A percentile compares a stretch with the other conserved stretches of the same genome.
Conservation (phyloP, 1,284 basidiomycete species). For the Marasmius oreades region DNA sequence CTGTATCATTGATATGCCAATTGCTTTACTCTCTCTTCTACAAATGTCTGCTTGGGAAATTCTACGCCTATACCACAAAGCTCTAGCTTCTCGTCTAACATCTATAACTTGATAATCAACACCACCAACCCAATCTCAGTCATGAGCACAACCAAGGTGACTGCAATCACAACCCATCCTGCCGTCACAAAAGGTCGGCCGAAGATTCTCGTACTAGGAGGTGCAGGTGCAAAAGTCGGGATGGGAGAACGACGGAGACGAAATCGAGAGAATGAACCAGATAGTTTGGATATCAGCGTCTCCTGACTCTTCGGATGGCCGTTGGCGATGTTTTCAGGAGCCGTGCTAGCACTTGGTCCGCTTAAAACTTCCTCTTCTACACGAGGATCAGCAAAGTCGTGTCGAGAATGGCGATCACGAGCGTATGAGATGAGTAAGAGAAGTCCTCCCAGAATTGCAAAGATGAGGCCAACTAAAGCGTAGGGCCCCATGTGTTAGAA, state of each 20-base stretch:
- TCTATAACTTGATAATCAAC: constrained; percentile 39
- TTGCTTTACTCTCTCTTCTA: too few relatives aligned
- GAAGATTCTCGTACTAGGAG: constrained; percentile 59
- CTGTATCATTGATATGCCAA: too few relatives aligned
- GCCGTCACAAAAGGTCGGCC: constrained; percentile 80
- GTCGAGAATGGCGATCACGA: constrained; percentile 61
- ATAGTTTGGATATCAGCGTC: not conserved
- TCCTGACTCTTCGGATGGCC: not conserved
- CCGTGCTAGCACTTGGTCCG: not conserved
- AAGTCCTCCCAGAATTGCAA: constrained; percentile 60
- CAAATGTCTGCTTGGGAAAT: too few relatives aligned
- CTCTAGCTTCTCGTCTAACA: too few relatives aligned
- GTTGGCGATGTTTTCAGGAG: constrained; percentile 1
- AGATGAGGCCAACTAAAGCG: constrained; percentile 64
- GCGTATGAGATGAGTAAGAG: constrained; percentile 59
- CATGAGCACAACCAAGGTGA: constrained; percentile 57
- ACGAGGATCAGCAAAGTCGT: constrained; percentile 69
- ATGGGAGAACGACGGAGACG: not conserved
- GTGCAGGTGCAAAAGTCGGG: constrained; percentile 37
- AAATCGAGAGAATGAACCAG: not conserved
- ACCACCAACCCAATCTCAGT: constrained; percentile 66
- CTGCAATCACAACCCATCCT: constrained; percentile 65
- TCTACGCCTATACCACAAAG: too few relatives aligned
- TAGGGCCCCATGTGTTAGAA: not conserved
- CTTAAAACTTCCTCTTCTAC: constrained; percentile 2